Evolutionary conservation across 805 yeast species (phyloP), one percentile per base, ranked within the genome.

Genomic region (Cyberlindnera galapagoensis): DNA sequence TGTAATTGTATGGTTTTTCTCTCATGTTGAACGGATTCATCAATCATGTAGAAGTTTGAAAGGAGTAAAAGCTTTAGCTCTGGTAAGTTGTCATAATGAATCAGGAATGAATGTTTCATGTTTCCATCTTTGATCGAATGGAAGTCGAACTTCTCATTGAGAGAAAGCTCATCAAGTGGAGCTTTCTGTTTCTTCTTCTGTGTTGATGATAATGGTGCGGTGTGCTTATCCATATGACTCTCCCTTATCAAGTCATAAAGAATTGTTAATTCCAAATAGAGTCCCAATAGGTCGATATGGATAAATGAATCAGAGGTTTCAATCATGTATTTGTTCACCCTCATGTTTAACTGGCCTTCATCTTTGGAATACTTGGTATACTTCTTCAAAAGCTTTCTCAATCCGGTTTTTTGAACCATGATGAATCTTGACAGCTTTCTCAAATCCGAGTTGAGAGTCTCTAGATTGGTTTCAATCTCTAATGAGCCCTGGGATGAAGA

Each of bases 341-440:
- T 26, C 47, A 52, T 24, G 43, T 49, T 35, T 36, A 43, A 18
- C 34, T 42, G 44, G 9, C 57, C 55, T 16, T 51, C 47, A 18
- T 60, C 56, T 3, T 49, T 30, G 4, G 71, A 63, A 53, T 70
- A 68, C 38, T 69, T 67, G 23, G 64, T 58, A 49, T 63, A 80
- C 52, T 85, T 84, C 59, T 85, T 84, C 47, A 84, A 63, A 30
- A 84, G 67, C 57, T 84, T 84, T 40, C 78, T 66, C 30, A 81
- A 65, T 6, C 76, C 94, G 3, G 85, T 76, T 47, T 78, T 76
- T 50, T 84, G 95, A 7, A 83, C 68, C 15, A 78, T 59, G 11
- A 82, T 71, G 49, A 80, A 84, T 40, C 85, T 65, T n/a, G 83
- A 67, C 28, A 84, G 59, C 39, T 77, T 71, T 46, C 79, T 83